A percentile compares a stretch with the other conserved stretches of the same genome.
Conservation (phyloP, 2,329 filamentous ascomycete species). For the Monilinia fructicola region DNA sequence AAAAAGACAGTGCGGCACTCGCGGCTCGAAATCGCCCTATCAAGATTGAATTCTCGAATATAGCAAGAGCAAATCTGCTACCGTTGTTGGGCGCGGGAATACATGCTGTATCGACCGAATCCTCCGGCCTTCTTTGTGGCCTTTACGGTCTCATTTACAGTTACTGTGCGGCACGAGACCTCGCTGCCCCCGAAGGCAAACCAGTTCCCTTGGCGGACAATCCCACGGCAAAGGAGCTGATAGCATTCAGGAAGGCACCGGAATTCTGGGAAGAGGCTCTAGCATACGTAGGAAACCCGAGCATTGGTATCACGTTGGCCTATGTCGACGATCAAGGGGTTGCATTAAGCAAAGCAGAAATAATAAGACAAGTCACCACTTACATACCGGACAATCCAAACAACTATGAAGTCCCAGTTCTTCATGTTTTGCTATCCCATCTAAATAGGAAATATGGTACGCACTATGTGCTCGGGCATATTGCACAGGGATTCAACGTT, state of each 20-base stretch:
- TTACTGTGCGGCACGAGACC: neutral
- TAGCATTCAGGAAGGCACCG: neutral
- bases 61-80: neutral
- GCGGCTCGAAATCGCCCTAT: neutral
- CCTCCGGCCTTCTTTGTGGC: neutral
- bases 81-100: neutral
- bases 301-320: rapidly evolving
- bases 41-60: rapidly evolving
- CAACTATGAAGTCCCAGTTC: neutral
- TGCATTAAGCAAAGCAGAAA: neutral
- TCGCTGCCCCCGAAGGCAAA: neutral
- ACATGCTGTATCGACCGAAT: neutral
- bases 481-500: neutral
- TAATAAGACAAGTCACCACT: neutral
- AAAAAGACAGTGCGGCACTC: neutral
- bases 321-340: neutral
- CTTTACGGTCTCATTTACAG: neutral
- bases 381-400: neutral
- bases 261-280: neutral
- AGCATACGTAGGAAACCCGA: no score
- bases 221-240: neutral
- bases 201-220: neutral
- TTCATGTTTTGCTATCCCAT: neutral
- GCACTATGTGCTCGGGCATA: neutral
- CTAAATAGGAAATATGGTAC: neutral